Base-by-base conservation (phyloP, 2,329 filamentous ascomycete species). In the Ascochyta fabae region DNA sequence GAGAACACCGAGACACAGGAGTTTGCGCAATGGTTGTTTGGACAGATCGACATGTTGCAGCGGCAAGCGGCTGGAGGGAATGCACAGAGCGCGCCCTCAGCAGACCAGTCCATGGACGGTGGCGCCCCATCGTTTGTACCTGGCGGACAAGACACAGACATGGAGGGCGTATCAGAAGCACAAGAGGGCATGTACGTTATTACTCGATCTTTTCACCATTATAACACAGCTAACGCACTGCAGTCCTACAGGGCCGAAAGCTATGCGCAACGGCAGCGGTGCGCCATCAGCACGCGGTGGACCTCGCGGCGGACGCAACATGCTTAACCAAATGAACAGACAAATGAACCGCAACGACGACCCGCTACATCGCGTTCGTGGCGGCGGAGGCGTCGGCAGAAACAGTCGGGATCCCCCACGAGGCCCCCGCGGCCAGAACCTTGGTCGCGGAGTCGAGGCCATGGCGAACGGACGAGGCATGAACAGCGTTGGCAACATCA, bases 1-100 rank as follows among this genome's bases (percentile, higher is more conserved):
- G 92, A 96, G 57, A 94, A 97, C 67, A 86, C 89, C 46, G 88
- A 88, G 62, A 91, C 92, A 7, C 86, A 85, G 59, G 88, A 93
- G 50, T 98, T 99, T 73, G 88, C 93, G 59, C 84, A 83, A 72
- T 99, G 95, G 95, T 81, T 99, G n/a, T 98, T 98, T 72, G 86
- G 92, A 51, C 90, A 96, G 74, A 88, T 96, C 58, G 86, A 89
- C 41, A 61, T 79, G 12, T 80, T 95, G 59, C 86, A 88, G 68
- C 79, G 80, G 44, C 86, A 88, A 72, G 69, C 88, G 56, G 87
- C 87, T 71, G 63, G 66, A 35, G 72, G 51, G 75, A 77, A 59
- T 43, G 60, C 69, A 29, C 67, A 59, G 15, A 53, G 53, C 36
- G 53, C 65, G 34, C 52, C 68, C 19, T 58, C 59, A 5, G 53